Percentiles rank a stretch among this genome's conserved stretches.
Evolutionary conservation across 176 grass and related monocot species (phyloP).

Genomic region (Lolium rigidum): DNA sequence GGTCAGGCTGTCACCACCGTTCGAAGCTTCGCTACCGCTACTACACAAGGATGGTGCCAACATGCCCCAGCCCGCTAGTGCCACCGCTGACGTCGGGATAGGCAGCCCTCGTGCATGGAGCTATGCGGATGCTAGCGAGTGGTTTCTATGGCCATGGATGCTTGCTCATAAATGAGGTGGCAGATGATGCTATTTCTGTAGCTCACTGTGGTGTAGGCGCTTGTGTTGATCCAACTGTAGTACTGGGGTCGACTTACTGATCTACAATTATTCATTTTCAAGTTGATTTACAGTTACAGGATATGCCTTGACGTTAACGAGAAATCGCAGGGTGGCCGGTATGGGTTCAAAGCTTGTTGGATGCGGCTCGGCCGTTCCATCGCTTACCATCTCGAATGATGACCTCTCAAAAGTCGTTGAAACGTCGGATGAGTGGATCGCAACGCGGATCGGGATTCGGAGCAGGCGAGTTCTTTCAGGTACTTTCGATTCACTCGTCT

Average conservation of each 20-base stretch:
- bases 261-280: background rate
- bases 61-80: background rate
- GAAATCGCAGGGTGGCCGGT: conserved; percentile 65
- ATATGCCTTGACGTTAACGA: conserved; percentile 29
- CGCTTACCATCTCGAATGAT: conserved; percentile 74
- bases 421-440: conserved; percentile 94
- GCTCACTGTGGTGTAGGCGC: background rate
- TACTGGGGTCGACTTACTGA: conserved; percentile 18
- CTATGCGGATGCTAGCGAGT: background rate
- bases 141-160: conserved; percentile 8
- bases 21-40: background rate
- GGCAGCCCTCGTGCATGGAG: conserved; percentile 1
- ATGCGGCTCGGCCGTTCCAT: conserved; percentile 74
- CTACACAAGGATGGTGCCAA: background rate
- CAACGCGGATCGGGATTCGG: conserved; percentile 85
- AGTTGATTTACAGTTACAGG: background rate
- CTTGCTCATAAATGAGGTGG: background rate
- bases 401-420: conserved; percentile 93
- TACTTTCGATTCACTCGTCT: conserved; percentile 29
- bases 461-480: conserved; percentile 86
- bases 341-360: conserved; percentile 84
- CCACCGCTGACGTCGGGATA: conserved; percentile 19
- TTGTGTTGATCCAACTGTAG: conserved; percentile 17
- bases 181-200: conserved; percentile 35
- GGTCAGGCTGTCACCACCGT: background rate